Evolutionary conservation across 768 basidiomycete species (phyloP).

Genomic region (Lentinula sp.): DNA sequence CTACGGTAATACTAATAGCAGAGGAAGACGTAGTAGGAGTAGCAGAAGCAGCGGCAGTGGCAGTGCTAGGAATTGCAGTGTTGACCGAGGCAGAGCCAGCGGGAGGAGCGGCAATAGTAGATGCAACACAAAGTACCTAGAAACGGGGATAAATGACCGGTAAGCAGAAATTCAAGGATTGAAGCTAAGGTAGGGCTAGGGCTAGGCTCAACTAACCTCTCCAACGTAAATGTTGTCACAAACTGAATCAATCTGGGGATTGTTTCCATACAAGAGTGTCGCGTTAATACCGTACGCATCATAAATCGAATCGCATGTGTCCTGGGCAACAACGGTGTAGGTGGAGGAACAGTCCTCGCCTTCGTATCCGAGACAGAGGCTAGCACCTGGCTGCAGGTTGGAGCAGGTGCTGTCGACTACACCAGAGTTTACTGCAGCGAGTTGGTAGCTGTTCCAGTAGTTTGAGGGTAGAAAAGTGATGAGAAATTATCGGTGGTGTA

Average conservation of each 20-base stretch:
- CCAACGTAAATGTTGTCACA: slow-evolving; percentile 71
- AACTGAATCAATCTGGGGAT: slow-evolving; percentile 58
- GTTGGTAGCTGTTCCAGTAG: slow-evolving; percentile 53
- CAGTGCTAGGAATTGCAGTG: slow-evolving; percentile 22
- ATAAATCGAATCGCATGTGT: slow-evolving; percentile 54
- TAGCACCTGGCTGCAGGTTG: slow-evolving; percentile 47
- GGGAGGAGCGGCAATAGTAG: slow-evolving; percentile 36
- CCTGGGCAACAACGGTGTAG: slow-evolving; percentile 48
- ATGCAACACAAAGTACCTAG: slow-evolving; percentile 51
- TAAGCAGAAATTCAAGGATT: neutral
- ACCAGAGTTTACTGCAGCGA: slow-evolving; percentile 53
- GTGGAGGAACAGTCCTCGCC: slow-evolving; percentile 59
- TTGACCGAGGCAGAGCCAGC: slow-evolving; percentile 20
- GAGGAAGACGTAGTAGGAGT: slow-evolving; percentile 17
- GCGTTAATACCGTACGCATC: slow-evolving; percentile 34
- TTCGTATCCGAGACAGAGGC: slow-evolving; percentile 55
- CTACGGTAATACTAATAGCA: neutral
- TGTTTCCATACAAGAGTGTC: slow-evolving; percentile 57
- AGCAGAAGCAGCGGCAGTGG: slow-evolving; percentile 20
- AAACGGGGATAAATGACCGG: neutral
- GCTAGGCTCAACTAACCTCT: slow-evolving; percentile 43
- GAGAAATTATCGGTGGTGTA: too few relatives aligned
- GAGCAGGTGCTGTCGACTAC: slow-evolving; percentile 46
- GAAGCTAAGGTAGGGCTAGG: too few relatives aligned
- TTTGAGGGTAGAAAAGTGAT: too few relatives aligned